A percentile compares a stretch with the other conserved stretches of the same genome.
phyloP scores from a whole-genome alignment of 106 monocot species.

The Xerophyta viscosa region DNA sequence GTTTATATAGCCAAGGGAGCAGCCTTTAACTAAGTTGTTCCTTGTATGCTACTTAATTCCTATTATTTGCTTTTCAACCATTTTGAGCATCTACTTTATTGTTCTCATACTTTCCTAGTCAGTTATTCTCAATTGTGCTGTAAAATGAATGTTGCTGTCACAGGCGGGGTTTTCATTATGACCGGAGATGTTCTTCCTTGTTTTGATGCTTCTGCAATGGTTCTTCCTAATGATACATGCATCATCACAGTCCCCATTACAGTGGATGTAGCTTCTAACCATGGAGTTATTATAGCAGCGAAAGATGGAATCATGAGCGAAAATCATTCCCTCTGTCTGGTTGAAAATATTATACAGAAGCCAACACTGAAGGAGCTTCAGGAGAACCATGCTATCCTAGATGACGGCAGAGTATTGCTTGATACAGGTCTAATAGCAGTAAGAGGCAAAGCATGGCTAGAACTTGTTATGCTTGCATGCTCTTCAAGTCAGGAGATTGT shows the following conservation, averaged over 20 bases:
- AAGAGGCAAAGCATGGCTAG: slow-evolving; percentile 85
- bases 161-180: slow-evolving; percentile 98
- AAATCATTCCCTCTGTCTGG: slow-evolving; percentile 49
- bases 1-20: too few relatives aligned
- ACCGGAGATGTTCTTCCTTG: slow-evolving; percentile 98
- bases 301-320: slow-evolving; percentile 27
- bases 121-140: not conserved
- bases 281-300: slow-evolving; percentile 83
- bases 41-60: too few relatives aligned
- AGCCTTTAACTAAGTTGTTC: too few relatives aligned
- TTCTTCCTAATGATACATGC: slow-evolving; percentile 77
- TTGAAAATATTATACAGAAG: slow-evolving; percentile 88
- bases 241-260: slow-evolving; percentile 91
- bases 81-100: too few relatives aligned
- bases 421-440: slow-evolving; percentile 95
- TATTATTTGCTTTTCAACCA: too few relatives aligned
- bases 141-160: not conserved
- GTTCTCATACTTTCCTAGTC: too few relatives aligned
- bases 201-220: slow-evolving; percentile 80
- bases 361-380: slow-evolving; percentile 60
- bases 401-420: slow-evolving; percentile 82
- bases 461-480: slow-evolving; percentile 61
- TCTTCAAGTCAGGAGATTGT: slow-evolving; percentile 55
- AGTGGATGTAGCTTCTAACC: slow-evolving; percentile 81
- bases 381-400: slow-evolving; percentile 60